Evolutionary conservation across 2,329 filamentous ascomycete species (phyloP).

Genomic region (Fusarium mangiferae): DNA sequence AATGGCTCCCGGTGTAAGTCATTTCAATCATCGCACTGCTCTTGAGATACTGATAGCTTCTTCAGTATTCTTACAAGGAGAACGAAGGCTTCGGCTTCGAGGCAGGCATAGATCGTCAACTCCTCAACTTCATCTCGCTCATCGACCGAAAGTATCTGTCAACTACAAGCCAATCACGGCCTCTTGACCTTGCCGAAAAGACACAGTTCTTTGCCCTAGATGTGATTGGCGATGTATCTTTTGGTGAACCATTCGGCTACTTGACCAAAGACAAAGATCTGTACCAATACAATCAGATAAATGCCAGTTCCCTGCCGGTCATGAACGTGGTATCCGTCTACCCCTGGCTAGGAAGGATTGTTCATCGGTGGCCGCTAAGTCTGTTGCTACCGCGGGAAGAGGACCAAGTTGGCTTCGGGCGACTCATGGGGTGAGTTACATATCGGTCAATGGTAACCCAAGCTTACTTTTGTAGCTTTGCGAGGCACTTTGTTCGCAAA

Average conservation of each 20-base stretch:
- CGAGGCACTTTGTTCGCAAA: constrained; percentile 36
- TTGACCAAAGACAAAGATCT: constrained; percentile 61
- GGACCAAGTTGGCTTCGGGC: constrained; percentile 53
- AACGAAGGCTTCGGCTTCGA: constrained; percentile 57
- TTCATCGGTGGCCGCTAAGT: constrained; percentile 52
- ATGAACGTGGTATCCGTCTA: constrained; percentile 52
- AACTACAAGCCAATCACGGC: constrained; percentile 45
- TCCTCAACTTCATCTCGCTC: constrained; percentile 55
- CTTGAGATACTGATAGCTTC: neutral
- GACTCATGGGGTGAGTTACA: constrained; percentile 50
- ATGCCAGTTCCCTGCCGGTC: constrained; percentile 52
- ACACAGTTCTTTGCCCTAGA: constrained; percentile 65
- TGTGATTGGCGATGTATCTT: constrained; percentile 62
- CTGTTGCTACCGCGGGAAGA: constrained; percentile 49
- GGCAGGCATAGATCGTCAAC: constrained; percentile 52
- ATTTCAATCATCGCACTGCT: neutral
- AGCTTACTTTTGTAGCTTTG: constrained; percentile 17
- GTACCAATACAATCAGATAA: constrained; percentile 57
- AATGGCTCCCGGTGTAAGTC: constrained; percentile 55
- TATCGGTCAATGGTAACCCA: fast-evolving
- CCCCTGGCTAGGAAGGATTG: constrained; percentile 49
- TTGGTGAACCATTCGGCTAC: constrained; percentile 64
- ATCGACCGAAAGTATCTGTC: constrained; percentile 60
- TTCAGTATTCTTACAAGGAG: constrained; percentile 62
- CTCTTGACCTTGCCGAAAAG: constrained; percentile 61